Evolutionary conservation across 73 alveolate species (phyloP).

Genomic region (Tetrahymena borealis): DNA sequence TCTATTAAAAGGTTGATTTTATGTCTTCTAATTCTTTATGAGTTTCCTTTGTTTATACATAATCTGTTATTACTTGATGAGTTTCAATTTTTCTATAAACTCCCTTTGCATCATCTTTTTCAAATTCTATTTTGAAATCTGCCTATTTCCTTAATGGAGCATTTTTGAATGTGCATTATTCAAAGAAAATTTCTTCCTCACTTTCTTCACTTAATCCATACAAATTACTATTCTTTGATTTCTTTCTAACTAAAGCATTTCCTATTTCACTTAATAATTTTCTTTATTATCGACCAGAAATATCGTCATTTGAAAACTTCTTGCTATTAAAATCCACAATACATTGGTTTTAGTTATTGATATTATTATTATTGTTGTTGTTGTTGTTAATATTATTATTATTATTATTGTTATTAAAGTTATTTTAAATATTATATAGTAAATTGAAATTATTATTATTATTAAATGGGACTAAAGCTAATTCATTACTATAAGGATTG

Average conservation of each 20-base stretch:
- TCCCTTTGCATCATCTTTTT: neutral
- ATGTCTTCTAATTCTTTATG: neutral
- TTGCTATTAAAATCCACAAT: too few relatives aligned
- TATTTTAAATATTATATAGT: neutral
- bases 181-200: neutral
- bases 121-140: neutral
- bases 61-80: neutral
- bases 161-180: neutral
- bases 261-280: neutral
- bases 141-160: neutral
- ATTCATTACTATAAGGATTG: neutral
- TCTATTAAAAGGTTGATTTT: neutral
- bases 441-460: neutral
- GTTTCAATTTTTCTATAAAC: neutral
- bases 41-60: neutral
- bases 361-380: neutral
- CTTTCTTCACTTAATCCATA: neutral
- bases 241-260: neutral
- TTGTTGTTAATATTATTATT: neutral
- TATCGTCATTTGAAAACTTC: too few relatives aligned
- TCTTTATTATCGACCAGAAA: neutral
- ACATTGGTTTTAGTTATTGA: neutral
- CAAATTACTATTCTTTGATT: neutral
- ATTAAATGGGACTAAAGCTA: neutral
- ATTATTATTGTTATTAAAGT: neutral